Base-by-base conservation (phyloP, 768 basidiomycete genomes). In the Austroboletus festivus region DNA sequence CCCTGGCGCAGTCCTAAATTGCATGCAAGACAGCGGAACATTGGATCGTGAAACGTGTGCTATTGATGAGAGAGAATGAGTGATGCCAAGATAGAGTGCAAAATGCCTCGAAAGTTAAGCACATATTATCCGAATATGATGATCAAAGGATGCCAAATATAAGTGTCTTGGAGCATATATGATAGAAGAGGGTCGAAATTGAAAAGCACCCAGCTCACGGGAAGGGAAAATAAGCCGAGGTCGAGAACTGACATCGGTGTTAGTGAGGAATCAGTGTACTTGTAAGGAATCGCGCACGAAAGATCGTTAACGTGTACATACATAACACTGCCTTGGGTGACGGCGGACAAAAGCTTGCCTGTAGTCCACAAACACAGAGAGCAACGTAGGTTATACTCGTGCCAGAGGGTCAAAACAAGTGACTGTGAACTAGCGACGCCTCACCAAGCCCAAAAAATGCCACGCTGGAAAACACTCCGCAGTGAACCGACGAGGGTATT, bases 21-120 rank as follows among this genome's bases (percentile, higher is more conserved):
- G 46, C n/a, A 50, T 10, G 9, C 8, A n/a, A n/a, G 53, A 42
- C 26, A 45, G 9, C 0, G 40, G 19, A 28, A 31, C 24, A 11
- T 39, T 20, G 34, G 53, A 8, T 38, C 4, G 6, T 38, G 41
- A 20, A 47, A 26, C 7, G 43, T 46, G 26, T 26, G n/a, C n/a
- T 41, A 44, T 26, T 52, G 33, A 22, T 46, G 21, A 38, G 57
- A 57, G 23, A 57, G 35, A 16, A 57, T 23, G 10, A 46, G 44
- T 5, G 54, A 45, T 19, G 46, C 55, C 7, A 56, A n/a, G 7
- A 52, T 41, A 4, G 50, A 42, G 5, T 56, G 50, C 12, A 46
- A 24, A 4, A 52, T 38, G 13, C 37, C 44, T 34, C 53, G 55
- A 20, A 57, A 56, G 11, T 50, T 56, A 7, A 33, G 8, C 5